Evolutionary conservation across 2,329 filamentous ascomycete species (phyloP).

Genomic region (Pseudopyricularia javanii): DNA sequence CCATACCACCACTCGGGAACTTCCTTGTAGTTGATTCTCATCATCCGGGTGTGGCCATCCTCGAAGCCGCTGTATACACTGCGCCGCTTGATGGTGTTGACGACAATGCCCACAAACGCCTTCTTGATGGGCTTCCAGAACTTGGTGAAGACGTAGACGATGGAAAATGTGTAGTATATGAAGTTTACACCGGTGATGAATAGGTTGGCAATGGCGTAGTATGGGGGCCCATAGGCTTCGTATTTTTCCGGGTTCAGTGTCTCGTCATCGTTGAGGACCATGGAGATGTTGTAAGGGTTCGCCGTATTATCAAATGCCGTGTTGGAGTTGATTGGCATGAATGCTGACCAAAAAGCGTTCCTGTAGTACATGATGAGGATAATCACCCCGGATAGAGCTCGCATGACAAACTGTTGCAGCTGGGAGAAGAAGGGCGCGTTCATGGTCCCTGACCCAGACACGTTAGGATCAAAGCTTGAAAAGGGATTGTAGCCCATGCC

Average conservation of each 20-base stretch:
- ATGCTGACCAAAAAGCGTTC: conserved; percentile 29
- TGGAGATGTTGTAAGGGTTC: conserved; percentile 24
- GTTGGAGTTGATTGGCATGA: conserved; percentile 34
- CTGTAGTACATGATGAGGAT: conserved; percentile 28
- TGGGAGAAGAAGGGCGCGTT: conserved; percentile 22
- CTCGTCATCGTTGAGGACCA: conserved; percentile 21
- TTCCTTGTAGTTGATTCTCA: conserved; percentile 26
- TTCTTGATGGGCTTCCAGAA: conserved; percentile 22
- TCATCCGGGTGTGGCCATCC: conserved; percentile 27
- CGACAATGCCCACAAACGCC: conserved; percentile 24
- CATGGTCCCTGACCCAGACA: conserved; percentile 6
- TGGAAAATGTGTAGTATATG: conserved; percentile 29
- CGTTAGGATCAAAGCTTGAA: conserved; percentile 38
- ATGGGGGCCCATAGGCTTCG: conserved; percentile 27
- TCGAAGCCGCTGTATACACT: conserved; percentile 27
- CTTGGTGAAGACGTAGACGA: conserved; percentile 28
- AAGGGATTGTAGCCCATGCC: conserved; percentile 35
- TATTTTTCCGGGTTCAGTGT: conserved; percentile 23
- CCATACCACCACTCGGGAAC: conserved; percentile 37
- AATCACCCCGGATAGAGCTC: conserved; percentile 22
- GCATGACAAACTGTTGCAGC: conserved; percentile 21
- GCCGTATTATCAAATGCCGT: conserved; percentile 31
- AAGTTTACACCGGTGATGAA: conserved; percentile 28
- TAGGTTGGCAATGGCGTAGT: conserved; percentile 28
- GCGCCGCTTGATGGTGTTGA: conserved; percentile 20